Percentiles rank a stretch among this genome's conserved stretches.
Conservation (phyloP, 805 yeast genomes). For the Nakazawaea pomicola region DNA sequence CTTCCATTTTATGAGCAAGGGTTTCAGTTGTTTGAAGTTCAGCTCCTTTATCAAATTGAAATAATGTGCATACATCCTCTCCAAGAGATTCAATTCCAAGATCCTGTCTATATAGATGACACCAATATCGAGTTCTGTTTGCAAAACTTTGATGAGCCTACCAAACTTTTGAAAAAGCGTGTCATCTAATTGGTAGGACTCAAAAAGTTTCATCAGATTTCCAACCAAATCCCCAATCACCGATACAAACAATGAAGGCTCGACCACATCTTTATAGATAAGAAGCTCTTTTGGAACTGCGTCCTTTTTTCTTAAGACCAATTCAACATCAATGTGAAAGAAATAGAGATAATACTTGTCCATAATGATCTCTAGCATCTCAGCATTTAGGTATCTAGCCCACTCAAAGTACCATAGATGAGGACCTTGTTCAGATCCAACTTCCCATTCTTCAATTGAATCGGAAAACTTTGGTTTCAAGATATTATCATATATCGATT, state of each 20-base stretch:
- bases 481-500: constrained; percentile 23
- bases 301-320: background rate
- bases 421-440: constrained; percentile 17
- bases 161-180: background rate
- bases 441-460: constrained; percentile 33
- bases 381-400: constrained; percentile 16
- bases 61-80: background rate
- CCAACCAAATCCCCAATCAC: background rate
- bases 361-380: constrained; percentile 14
- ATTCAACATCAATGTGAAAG: background rate
- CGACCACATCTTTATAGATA: background rate
- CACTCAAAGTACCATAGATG: constrained; percentile 24
- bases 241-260: background rate
- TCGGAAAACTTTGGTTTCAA: constrained; percentile 33
- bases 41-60: background rate
- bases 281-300: background rate
- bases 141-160: background rate
- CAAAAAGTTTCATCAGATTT: background rate
- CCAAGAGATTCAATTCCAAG: constrained; percentile 1
- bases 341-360: constrained; percentile 15
- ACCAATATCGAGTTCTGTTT: background rate
- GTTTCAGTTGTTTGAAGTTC: background rate
- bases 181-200: background rate
- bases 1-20: background rate
- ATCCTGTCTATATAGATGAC: background rate